Conservation (phyloP, 2,329 filamentous ascomycete species). For the Plectosphaerella sp. region DNA sequence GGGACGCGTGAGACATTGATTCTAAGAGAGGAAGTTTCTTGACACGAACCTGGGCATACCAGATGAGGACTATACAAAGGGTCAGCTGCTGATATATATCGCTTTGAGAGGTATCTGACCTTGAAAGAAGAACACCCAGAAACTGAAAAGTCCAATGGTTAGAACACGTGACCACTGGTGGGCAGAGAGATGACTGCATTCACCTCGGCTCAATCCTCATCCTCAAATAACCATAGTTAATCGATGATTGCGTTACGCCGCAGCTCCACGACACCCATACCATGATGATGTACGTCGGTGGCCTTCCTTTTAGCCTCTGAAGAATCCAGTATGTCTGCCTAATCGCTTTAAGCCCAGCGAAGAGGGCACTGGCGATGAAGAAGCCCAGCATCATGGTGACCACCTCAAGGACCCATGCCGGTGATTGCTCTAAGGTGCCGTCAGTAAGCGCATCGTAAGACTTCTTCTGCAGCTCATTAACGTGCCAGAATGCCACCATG, state of each 20-base stretch:
- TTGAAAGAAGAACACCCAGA: constrained; percentile 1
- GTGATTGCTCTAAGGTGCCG: not conserved
- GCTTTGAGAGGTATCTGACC: not conserved
- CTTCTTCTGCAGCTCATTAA: not conserved
- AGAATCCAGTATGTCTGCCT: not conserved
- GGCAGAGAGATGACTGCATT: not conserved
- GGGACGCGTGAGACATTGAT: constrained; percentile 17
- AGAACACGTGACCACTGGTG: not conserved
- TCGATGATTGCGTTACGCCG: not conserved
- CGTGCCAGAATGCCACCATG: not conserved
- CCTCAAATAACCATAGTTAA: not conserved
- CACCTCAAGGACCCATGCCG: not conserved
- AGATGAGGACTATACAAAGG: constrained; percentile 12
- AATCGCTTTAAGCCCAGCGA: not conserved
- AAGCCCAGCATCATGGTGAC: constrained; percentile 1
- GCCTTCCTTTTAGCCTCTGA: not conserved
- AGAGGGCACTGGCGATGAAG: not conserved
- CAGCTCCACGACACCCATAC: not conserved
- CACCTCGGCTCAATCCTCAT: not conserved
- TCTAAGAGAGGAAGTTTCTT: no score
- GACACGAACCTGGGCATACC: constrained; percentile 15
- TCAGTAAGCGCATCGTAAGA: not conserved
- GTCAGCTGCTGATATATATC: not conserved
- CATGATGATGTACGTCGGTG: not conserved
- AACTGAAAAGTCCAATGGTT: not conserved